phyloP scores from a whole-genome alignment of 2,329 filamentous ascomycete species.

The Neopestalotiopsis rosae region DNA sequence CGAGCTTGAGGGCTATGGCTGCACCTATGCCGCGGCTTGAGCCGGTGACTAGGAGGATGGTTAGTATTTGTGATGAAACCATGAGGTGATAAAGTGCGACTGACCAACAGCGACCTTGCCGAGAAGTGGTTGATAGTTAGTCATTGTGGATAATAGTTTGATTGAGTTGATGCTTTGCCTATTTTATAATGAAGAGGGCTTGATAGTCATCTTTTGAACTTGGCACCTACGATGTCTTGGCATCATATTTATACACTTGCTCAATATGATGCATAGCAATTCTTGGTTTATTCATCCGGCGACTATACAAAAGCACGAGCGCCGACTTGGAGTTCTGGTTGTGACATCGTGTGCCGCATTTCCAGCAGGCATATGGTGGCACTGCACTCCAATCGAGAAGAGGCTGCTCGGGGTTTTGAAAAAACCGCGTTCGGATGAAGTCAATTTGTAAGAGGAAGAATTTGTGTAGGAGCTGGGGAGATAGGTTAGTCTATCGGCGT shows the following conservation, averaged over 20 bases:
- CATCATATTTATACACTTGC: background rate
- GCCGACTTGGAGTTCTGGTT: background rate
- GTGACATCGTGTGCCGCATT: too few species aligned
- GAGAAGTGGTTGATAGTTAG: background rate
- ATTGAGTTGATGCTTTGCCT: background rate
- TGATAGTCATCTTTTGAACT: background rate
- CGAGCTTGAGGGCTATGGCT: slow-evolving; percentile 57
- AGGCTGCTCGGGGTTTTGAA: too few species aligned
- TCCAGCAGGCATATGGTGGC: too few species aligned
- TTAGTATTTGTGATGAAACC: background rate
- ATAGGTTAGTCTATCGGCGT: too few species aligned
- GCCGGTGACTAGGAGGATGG: background rate
- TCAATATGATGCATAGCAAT: background rate
- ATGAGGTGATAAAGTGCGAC: background rate
- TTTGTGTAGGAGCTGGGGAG: too few species aligned
- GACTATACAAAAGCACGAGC: background rate
- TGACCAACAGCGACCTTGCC: background rate
- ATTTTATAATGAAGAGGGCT: background rate
- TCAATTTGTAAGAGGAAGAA: too few species aligned
- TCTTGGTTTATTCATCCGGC: background rate
- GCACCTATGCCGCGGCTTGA: slow-evolving; percentile 64
- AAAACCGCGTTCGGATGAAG: too few species aligned
- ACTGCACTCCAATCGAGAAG: too few species aligned
- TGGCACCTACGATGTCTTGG: background rate
- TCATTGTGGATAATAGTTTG: background rate